Evolutionary conservation across 192 early-diverging fungal genomes (phyloP).

Genomic region (Chytriomyces hyalinus): DNA sequence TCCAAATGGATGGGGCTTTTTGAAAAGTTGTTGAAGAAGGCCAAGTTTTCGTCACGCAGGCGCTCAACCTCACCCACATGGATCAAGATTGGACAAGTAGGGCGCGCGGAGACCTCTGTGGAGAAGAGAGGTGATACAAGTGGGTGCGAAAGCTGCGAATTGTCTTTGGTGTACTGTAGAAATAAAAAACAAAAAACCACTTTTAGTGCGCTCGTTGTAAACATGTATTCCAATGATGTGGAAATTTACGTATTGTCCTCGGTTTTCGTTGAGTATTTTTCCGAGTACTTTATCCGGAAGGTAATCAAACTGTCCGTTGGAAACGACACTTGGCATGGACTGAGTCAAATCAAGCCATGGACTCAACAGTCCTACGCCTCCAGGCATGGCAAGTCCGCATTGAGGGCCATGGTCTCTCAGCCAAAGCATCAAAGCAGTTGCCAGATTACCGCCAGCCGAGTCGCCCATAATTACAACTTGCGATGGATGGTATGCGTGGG

Average conservation of each 20-base stretch:
- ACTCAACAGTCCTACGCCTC: slow-evolving; percentile 57
- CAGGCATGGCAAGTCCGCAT: slow-evolving; percentile 49
- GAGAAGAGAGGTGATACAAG: slow-evolving; percentile 52
- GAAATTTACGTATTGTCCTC: slow-evolving; percentile 32
- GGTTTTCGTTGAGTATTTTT: slow-evolving; percentile 32
- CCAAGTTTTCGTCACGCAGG: slow-evolving; percentile 54
- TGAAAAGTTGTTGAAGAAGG: slow-evolving; percentile 38
- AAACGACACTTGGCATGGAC: slow-evolving; percentile 49
- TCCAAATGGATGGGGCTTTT: slow-evolving; percentile 44
- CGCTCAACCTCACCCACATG: slow-evolving; percentile 54
- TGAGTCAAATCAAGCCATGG: slow-evolving; percentile 70
- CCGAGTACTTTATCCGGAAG: slow-evolving; percentile 43
- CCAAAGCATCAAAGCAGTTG: slow-evolving; percentile 51
- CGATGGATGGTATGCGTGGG: slow-evolving; percentile 54
- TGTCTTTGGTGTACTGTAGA: slow-evolving; percentile 36
- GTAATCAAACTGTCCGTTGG: slow-evolving; percentile 45
- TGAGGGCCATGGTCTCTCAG: slow-evolving; percentile 37
- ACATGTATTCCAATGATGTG: slow-evolving; percentile 33
- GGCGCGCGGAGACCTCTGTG: slow-evolving; percentile 27
- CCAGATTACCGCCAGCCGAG: slow-evolving; percentile 57
- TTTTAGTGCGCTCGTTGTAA: not conserved
- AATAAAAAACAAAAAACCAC: not conserved
- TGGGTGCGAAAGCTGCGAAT: slow-evolving; percentile 41
- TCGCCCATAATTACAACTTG: slow-evolving; percentile 57
- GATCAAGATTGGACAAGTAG: slow-evolving; percentile 51